Percentiles rank a stretch among this genome's conserved stretches.
Conservation (phyloP, 1,284 basidiomycete species). For the Trametes versicolor region DNA sequence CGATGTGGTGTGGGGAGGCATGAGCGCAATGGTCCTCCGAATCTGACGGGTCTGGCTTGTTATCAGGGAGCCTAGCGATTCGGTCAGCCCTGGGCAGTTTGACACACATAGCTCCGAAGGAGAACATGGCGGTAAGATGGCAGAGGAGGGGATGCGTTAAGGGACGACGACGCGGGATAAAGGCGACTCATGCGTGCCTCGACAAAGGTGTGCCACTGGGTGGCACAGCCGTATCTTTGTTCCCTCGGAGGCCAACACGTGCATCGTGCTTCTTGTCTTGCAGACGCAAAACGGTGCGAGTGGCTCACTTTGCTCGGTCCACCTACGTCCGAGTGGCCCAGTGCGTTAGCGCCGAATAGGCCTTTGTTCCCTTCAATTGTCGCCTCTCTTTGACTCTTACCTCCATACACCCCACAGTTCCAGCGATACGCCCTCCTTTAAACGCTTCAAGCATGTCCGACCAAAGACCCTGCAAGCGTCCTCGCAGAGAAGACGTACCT, state of each 20-base stretch:
- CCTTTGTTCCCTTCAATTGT: not conserved
- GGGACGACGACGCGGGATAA: not conserved
- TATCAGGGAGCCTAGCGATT: too few species aligned
- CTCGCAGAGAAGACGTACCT: not conserved
- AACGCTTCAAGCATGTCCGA: not conserved
- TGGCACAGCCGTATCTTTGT: not conserved
- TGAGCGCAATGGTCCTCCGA: not conserved
- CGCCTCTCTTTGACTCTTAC: conserved; percentile 5
- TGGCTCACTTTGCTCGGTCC: not conserved
- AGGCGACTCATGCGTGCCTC: not conserved
- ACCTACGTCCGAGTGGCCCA: not conserved
- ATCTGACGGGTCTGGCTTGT: not conserved
- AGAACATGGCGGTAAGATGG: too few species aligned
- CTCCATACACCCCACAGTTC: not conserved
- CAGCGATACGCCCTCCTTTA: not conserved
- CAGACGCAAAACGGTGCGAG: not conserved
- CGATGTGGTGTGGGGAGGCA: not conserved
- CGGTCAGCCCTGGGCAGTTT: too few species aligned
- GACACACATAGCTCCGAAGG: too few species aligned
- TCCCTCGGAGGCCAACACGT: not conserved
- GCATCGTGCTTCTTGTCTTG: not conserved
- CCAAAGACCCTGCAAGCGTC: conserved; percentile 9
- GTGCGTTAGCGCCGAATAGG: not conserved
- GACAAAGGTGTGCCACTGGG: not conserved
- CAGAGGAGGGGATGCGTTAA: not conserved